Percentiles rank a stretch among this genome's conserved stretches.
These are phyloP conservation scores for Rosellinia necatrix DNA, from an alignment of 2,329 filamentous ascomycete species.

Conservation along the genomic window DNA sequence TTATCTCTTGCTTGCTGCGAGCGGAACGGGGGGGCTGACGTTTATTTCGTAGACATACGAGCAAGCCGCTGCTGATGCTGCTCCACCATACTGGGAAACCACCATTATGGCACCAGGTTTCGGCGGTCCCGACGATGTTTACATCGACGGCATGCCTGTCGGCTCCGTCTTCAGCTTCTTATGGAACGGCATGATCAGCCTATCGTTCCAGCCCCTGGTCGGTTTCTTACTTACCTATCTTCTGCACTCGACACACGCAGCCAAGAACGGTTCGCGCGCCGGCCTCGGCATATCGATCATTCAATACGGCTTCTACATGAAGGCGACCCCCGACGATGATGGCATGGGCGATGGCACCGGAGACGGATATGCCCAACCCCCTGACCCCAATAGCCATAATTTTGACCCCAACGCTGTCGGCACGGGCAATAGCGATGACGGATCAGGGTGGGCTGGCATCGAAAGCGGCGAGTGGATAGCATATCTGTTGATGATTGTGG, in stretches of 20 bases:
- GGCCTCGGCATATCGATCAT: slow-evolving; percentile 94
- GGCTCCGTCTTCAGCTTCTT: slow-evolving; percentile 85
- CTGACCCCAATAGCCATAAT: slow-evolving; percentile 87
- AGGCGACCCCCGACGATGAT: slow-evolving; percentile 57
- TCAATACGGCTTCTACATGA: slow-evolving; percentile 97
- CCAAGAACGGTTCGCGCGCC: slow-evolving; percentile 94
- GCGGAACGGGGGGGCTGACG: slow-evolving; percentile 36
- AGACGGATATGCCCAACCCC: slow-evolving; percentile 69
- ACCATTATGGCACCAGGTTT: slow-evolving; percentile 93
- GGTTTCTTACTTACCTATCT: slow-evolving; percentile 98
- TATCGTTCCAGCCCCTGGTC: slow-evolving; percentile 88
- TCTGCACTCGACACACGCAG: slow-evolving; percentile 94
- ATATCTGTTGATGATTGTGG: slow-evolving; percentile 93
- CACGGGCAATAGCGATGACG: slow-evolving; percentile 42
- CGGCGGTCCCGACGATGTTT: slow-evolving; percentile 90
- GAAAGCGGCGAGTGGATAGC: slow-evolving; percentile 84
- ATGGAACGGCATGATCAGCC: slow-evolving; percentile 95
- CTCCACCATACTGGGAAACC: slow-evolving; percentile 98
- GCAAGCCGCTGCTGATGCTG: slow-evolving; percentile 94
- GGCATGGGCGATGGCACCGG: slow-evolving; percentile 51
- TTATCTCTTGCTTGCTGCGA: neutral
- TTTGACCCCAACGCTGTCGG: slow-evolving; percentile 76
- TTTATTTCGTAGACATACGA: slow-evolving; percentile 78
- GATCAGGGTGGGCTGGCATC: slow-evolving; percentile 59
- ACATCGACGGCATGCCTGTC: slow-evolving; percentile 93